A percentile compares a stretch with the other conserved stretches of the same genome.
Conservation (phyloP, 495 filamentous ascomycete genomes). For the Aspergillus sclerotiicarbonarius region DNA sequence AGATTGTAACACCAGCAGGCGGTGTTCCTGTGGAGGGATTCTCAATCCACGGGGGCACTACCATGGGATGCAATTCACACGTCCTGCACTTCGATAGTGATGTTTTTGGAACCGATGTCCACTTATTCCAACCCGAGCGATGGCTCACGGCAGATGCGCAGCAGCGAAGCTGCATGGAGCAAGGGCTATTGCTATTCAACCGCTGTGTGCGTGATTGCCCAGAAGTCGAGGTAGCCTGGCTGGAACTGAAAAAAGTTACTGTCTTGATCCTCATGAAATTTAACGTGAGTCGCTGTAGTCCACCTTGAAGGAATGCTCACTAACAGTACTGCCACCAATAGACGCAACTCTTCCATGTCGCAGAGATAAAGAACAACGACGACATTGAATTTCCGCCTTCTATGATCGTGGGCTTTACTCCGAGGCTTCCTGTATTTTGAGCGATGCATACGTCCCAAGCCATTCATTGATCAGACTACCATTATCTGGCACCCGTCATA, state of each 20-base stretch:
- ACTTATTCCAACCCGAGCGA: constrained; percentile 50
- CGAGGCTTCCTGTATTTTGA: not conserved
- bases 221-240: constrained; percentile 11
- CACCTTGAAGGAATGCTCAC: not conserved
- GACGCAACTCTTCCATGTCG: constrained; percentile 1
- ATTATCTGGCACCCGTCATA: no score
- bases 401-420: constrained; percentile 3
- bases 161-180: constrained; percentile 10
- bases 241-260: constrained; percentile 23
- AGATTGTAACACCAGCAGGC: constrained; percentile 24
- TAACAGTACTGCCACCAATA: not conserved
- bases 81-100: constrained; percentile 27
- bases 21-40: constrained; percentile 15
- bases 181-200: constrained; percentile 11
- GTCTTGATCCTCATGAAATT: constrained; percentile 18
- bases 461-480: no score
- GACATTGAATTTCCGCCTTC: not conserved
- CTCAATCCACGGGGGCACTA: constrained; percentile 23
- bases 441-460: not conserved
- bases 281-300: constrained; percentile 10
- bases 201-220: not conserved
- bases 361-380: not conserved
- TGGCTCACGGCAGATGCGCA: constrained; percentile 36
- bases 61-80: constrained; percentile 25
- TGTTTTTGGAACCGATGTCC: constrained; percentile 48